Base-by-base conservation (phyloP, 768 basidiomycete genomes). In the Termitomyces sp. region DNA sequence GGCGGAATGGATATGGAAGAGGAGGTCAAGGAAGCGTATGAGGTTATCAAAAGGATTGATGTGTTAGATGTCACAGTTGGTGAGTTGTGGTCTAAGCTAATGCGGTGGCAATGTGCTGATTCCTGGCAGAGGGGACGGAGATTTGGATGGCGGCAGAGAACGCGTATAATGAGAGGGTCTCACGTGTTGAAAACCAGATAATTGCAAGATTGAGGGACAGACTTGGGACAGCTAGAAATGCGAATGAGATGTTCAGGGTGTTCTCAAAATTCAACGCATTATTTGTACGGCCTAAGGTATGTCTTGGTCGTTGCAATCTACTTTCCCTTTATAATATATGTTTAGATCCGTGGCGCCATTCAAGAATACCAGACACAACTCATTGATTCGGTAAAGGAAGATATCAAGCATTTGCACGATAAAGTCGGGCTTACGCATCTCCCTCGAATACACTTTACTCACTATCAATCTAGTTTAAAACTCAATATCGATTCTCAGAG, bases 161-260 rank as follows among this genome's bases (percentile, higher is more conserved):
- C 56, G 94, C 94, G 5, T 99, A 99, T 70, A 98, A 98, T 65
- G 96, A 98, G 72, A 88, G 95, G 22, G 95, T 98, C 26, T 90
- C 97, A 2, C 80, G 96, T 13, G 96, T 99, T 20, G 97, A 99
- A 76, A 98, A 98, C 73, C 96, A 98, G 71, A 98, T 98, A 68
- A 98, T 98, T 70, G 90, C 96, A 16, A 80, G 92, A 35, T 72
- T 99, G 48, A 81, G 96, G 26, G 96, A 98, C 72, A 80, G 92
- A 58, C 79, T 98, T 12, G 97, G 94, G 14, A 96, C 94, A 16
- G 97, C 97, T 24, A 78, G 94, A 33, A 99, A 98, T 70, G 96
- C 97, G 16, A 96, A 97, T 70, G 97, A 98, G 75, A 99, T 98
- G 97, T 98, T 99, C 75, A 82, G 96, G 53, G 96, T 98, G 46